Percentiles rank a stretch among this genome's conserved stretches.
Conservation (phyloP, 352 stramenopile genomes). For the Phytopythium delawarense region DNA sequence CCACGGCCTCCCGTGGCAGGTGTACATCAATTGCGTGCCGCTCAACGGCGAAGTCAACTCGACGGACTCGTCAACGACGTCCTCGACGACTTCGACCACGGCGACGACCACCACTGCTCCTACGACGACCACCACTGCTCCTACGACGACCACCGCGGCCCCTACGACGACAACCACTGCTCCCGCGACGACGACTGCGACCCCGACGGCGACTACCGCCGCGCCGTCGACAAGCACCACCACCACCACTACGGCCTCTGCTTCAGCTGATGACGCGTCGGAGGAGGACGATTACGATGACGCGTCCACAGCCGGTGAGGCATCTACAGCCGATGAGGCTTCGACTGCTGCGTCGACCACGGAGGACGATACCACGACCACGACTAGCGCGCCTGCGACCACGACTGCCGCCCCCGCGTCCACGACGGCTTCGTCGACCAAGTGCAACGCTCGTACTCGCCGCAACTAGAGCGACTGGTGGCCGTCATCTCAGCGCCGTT, state of each 20-base stretch:
- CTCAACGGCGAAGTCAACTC: constrained; percentile 14
- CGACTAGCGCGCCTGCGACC: constrained; percentile 8
- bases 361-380: constrained; percentile 7
- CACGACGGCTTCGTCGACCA: constrained; percentile 6
- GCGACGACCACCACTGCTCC: not conserved
- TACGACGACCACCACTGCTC: not conserved
- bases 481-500: not conserved
- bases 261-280: not conserved
- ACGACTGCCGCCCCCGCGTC: constrained; percentile 7
- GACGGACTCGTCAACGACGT: not conserved
- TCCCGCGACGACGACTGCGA: not conserved
- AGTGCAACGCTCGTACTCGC: constrained; percentile 21
- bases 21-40: constrained; percentile 45
- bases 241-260: not conserved
- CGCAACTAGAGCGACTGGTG: constrained; percentile 13
- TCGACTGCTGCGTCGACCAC: constrained; percentile 3
- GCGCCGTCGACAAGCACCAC: not conserved
- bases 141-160: too few species aligned
- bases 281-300: constrained; percentile 1
- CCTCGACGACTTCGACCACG: not conserved
- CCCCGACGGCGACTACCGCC: not conserved
- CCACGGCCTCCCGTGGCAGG: constrained; percentile 38
- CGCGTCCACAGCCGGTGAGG: not conserved
- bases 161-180: not conserved
- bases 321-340: not conserved